Conservation (phyloP, 2,329 filamentous ascomycete species). For the Stachybotrys elegans region DNA sequence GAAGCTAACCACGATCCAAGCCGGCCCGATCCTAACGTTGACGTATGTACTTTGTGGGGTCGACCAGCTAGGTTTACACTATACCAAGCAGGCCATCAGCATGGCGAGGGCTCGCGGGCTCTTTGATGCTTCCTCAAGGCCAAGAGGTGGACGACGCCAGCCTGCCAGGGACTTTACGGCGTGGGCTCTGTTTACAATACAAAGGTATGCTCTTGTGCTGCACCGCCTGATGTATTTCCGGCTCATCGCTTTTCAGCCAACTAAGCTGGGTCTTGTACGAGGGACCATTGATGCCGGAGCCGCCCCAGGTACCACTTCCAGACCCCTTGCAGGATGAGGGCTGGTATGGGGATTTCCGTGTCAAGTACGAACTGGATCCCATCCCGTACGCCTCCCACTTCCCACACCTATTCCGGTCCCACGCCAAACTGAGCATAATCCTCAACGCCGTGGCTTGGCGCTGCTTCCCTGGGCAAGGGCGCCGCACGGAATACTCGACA, state of each 20-base stretch:
- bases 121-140: constrained; percentile 13
- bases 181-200: constrained; percentile 26
- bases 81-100: constrained; percentile 19
- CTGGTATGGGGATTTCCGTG: constrained; percentile 24
- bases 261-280: not conserved
- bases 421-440: too few relatives aligned
- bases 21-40: constrained; percentile 23
- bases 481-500: too few relatives aligned
- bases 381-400: too few relatives aligned
- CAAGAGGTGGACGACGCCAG: constrained; percentile 4
- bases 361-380: constrained; percentile 17
- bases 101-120: constrained; percentile 24
- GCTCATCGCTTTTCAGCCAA: constrained; percentile 10
- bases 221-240: constrained; percentile 10
- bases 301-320: constrained; percentile 20
- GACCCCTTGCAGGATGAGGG: constrained; percentile 11
- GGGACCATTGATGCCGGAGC: not conserved
- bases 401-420: too few relatives aligned
- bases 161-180: constrained; percentile 23
- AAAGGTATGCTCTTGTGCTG: constrained; percentile 21
- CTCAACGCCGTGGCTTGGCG: too few relatives aligned
- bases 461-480: too few relatives aligned
- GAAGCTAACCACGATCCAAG: constrained; percentile 26
- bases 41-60: constrained; percentile 21
- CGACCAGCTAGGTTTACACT: constrained; percentile 28